Evolutionary conservation across 2,329 filamentous ascomycete genomes (phyloP).

Genomic region (Fusarium metavorans): DNA sequence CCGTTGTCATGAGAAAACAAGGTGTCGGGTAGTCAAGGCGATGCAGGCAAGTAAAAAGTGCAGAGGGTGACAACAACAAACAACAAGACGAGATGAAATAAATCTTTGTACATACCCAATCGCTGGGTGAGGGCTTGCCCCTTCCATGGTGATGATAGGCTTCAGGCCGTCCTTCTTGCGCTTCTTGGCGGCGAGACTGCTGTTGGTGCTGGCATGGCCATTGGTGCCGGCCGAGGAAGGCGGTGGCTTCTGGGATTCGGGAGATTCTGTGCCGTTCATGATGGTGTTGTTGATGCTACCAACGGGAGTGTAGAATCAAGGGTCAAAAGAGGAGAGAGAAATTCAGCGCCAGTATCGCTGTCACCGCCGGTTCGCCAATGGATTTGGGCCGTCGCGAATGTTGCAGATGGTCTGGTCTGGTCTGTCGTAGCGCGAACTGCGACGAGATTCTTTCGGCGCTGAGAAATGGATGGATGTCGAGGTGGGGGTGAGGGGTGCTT

Average conservation of each 20-base stretch:
- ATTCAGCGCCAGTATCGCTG: conserved; percentile 8
- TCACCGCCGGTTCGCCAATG: conserved; percentile 20
- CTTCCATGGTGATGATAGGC: conserved; percentile 81
- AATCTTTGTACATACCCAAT: conserved; percentile 51
- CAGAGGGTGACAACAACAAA: conserved; percentile 8
- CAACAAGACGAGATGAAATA: conserved; percentile 1
- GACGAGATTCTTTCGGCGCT: conserved; percentile 23
- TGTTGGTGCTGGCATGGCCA: conserved; percentile 43
- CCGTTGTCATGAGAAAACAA: background rate
- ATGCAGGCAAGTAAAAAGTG: background rate
- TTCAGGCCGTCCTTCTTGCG: conserved; percentile 80
- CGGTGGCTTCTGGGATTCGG: conserved; percentile 48
- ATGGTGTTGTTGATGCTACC: conserved; percentile 15
- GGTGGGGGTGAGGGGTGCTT: conserved; percentile 39
- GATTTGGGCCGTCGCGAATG: conserved; percentile 20
- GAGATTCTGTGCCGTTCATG: conserved; percentile 47
- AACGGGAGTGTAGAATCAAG: conserved; percentile 4
- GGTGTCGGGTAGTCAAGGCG: background rate
- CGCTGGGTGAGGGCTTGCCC: conserved; percentile 47
- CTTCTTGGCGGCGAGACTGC: conserved; percentile 68
- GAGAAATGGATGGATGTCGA: conserved; percentile 16
- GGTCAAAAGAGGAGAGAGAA: background rate
- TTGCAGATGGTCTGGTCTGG: conserved; percentile 1
- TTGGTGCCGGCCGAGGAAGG: conserved; percentile 45
- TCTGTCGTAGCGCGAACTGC: conserved; percentile 21